Evolutionary conservation across 2,329 filamentous ascomycete species (phyloP), one percentile per base, ranked within the genome.

Genomic region (Pseudogymnoascus sp.): DNA sequence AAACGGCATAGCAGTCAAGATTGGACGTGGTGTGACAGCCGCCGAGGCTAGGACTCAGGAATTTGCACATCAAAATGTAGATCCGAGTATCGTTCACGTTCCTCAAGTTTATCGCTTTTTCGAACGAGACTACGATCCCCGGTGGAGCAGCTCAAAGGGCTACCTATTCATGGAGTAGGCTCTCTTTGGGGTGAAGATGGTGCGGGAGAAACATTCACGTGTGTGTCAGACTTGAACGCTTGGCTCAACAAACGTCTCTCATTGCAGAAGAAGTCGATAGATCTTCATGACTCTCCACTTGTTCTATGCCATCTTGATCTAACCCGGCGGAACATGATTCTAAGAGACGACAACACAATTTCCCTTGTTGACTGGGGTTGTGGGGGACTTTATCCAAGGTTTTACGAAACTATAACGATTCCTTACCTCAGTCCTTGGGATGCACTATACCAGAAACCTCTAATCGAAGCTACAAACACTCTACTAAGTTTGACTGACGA

Each of bases 81-180:
- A 70, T 59, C 62, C 38, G 44, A 53, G 59, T 31, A 63, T 70
- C 36, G 66, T 71, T 61, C 66, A 66, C 14, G 64, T 72, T 36
- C 68, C 68, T 18, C 50, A 21, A 11, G 63, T 71, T 28, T 66
- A 68, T 60, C 67, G 67, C 42, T 71, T 66, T 37, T 64, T 71
- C 28, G 42, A 65, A 23, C 28, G 44, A 8, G 61, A 28, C 42
- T 46, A 25, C 16, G 62, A 62, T 25, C 23, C 42, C 21, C 21
- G 12, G 5, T 46, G 42, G 42, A 25, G 12, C 42, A 25, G 42
- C 42, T 28, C 21, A 50, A 62, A 31, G 59, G 68, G 69, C n/a
- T 72, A 66, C 25, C 61, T 72, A 3, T 70, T 70, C 46, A 72
- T 70, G 67, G 67, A 71, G 36, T 70, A 70, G 68, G 67, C 8